Percentiles rank a stretch among this genome's conserved stretches.
These are phyloP conservation scores for Solanum clarkiae DNA, from an alignment of 257 asterid species.

Conservation along the genomic window DNA sequence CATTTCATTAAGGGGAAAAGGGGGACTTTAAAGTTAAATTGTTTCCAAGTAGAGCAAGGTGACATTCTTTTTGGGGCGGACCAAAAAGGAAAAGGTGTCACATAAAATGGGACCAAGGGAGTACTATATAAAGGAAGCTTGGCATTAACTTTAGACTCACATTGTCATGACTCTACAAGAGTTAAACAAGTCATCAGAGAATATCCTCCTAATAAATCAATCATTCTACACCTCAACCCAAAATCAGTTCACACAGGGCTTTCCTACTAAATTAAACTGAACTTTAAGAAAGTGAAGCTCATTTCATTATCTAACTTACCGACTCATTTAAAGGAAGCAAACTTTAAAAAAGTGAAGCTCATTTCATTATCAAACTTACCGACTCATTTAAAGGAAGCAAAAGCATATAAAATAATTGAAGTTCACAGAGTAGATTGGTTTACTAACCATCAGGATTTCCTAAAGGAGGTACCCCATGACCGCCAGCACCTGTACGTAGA, in stretches of 20 bases:
- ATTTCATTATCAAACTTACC: not conserved
- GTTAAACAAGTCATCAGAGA: not conserved
- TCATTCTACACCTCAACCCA: not conserved
- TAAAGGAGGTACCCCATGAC: slow-evolving; percentile 83
- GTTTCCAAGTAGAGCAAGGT: no score
- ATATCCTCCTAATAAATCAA: not conserved
- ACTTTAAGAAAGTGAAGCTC: not conserved
- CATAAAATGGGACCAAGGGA: no score
- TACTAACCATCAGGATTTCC: slow-evolving; percentile 84
- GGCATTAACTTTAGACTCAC: not conserved
- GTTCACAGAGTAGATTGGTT: not conserved
- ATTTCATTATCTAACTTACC: not conserved
- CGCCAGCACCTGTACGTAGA: slow-evolving; percentile 83
- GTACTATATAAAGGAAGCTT: not conserved
- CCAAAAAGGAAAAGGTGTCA: no score
- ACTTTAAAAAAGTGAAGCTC: not conserved
- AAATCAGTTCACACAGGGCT: not conserved
- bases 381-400: not conserved
- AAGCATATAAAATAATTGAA: not conserved
- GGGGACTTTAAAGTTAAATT: no score
- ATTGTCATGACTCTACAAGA: not conserved
- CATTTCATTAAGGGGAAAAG: no score
- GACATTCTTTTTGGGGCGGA: no score
- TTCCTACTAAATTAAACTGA: not conserved
- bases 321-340: not conserved